Conservation (phyloP, 176 grass and related monocot genomes). For the Ensete glaucum region DNA sequence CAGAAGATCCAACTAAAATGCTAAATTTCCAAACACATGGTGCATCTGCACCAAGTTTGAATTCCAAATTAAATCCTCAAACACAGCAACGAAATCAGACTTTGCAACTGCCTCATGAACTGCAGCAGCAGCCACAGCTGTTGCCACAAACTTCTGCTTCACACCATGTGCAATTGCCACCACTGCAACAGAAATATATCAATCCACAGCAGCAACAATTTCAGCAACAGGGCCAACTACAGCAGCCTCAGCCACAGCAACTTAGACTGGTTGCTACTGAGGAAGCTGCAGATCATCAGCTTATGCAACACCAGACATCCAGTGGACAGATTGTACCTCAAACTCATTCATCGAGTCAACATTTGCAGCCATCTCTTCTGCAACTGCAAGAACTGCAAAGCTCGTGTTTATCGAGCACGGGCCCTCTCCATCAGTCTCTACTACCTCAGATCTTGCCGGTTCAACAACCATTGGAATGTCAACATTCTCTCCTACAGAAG, state of each 20-base stretch:
- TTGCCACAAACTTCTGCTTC: constrained; percentile 28
- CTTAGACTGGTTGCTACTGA: constrained; percentile 34
- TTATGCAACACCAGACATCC: constrained; percentile 40
- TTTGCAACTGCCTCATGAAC: constrained; percentile 35
- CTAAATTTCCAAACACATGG: constrained; percentile 58
- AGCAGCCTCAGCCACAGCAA: constrained; percentile 23
- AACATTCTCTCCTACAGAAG: constrained; percentile 63
- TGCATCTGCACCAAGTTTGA: constrained; percentile 43
- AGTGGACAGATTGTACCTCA: constrained; percentile 39
- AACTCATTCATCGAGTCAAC: constrained; percentile 45
- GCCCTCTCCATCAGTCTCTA: constrained; percentile 45
- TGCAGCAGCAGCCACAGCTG: constrained; percentile 38
- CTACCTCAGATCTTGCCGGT: constrained; percentile 39
- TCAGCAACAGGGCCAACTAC: constrained; percentile 23
- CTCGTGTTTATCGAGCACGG: constrained; percentile 19
- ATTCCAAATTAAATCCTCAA: constrained; percentile 38
- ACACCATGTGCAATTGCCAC: constrained; percentile 39
- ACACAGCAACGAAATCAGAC: constrained; percentile 22
- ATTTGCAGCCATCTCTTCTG: constrained; percentile 60
- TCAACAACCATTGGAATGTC: constrained; percentile 65
- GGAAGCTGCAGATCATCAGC: constrained; percentile 41
- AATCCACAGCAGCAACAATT: constrained; percentile 44
- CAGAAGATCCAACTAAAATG: constrained; percentile 47
- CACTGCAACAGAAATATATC: constrained; percentile 41
- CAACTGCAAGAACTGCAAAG: constrained; percentile 46